Conservation (phyloP, 129 eudicot species). For the Ambrosia trifida region DNA sequence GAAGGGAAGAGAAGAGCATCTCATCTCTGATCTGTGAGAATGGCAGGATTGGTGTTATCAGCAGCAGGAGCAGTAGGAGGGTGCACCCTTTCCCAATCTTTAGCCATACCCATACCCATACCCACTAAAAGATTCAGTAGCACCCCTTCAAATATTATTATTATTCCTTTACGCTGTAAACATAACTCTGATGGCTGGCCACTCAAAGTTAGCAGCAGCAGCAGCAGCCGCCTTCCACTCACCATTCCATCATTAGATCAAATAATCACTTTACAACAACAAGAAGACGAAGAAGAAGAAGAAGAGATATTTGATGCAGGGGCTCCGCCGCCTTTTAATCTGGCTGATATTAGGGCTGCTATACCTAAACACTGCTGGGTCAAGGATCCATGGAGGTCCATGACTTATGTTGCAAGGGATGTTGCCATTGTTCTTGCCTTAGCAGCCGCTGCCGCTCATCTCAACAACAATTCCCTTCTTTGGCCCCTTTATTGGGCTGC, state of each 20-base stretch:
- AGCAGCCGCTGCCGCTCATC: constrained; percentile 50
- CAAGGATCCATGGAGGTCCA: constrained; percentile 61
- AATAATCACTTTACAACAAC: no score
- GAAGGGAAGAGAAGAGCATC: constrained; percentile 9
- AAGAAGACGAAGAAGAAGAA: constrained; percentile 25
- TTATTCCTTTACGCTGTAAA: constrained; percentile 15
- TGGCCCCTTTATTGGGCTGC: constrained; percentile 78
- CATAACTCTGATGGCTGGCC: constrained; percentile 34
- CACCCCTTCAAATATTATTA: constrained; percentile 27
- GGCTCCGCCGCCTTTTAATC: constrained; percentile 60
- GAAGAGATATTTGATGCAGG: constrained; percentile 49
- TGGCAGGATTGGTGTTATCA: constrained; percentile 65
- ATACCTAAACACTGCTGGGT: constrained; percentile 77
- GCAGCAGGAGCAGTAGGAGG: no score
- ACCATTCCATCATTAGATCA: constrained; percentile 37
- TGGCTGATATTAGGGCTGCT: constrained; percentile 56
- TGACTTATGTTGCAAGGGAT: constrained; percentile 71
- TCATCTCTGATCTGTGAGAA: constrained; percentile 30
- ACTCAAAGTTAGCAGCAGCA: constrained; percentile 44
- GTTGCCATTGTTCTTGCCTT: constrained; percentile 49
- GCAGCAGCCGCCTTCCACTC: constrained; percentile 49
- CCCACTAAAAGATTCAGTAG: constrained; percentile 25
- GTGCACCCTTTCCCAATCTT: constrained; percentile 34
- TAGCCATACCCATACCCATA: constrained; percentile 48
- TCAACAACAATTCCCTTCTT: constrained; percentile 49